These are phyloP conservation scores for Podospora pseudocomata DNA, from an alignment of 495 filamentous ascomycete species.

Conservation along the genomic window DNA sequence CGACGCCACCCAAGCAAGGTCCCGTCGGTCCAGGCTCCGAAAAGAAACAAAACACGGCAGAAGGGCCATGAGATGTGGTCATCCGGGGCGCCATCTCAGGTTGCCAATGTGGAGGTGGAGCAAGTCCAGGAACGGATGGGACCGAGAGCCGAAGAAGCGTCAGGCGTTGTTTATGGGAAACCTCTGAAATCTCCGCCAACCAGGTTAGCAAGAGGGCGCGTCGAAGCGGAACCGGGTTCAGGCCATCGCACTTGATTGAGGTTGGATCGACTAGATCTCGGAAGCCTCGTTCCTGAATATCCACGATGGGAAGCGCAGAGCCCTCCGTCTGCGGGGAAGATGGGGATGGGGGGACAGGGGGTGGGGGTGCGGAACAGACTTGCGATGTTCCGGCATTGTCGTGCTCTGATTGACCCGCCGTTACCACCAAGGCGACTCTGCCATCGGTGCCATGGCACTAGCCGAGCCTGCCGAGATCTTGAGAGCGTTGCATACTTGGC, in stretches of 20 bases:
- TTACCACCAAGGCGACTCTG: conserved; percentile 8
- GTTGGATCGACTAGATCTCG: conserved; percentile 26
- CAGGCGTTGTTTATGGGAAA: conserved; percentile 21
- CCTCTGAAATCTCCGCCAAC: conserved; percentile 27
- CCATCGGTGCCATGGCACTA: not conserved
- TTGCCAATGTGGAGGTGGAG: conserved; percentile 5
- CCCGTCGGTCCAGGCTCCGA: conserved; percentile 5
- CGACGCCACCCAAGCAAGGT: conserved; percentile 1
- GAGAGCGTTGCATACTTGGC: conserved; percentile 6
- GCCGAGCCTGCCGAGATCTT: conserved; percentile 20
- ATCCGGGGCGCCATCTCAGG: not conserved
- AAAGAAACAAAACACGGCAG: conserved; percentile 12
- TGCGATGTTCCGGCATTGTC: conserved; percentile 29
- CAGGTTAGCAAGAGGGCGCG: conserved; percentile 19
- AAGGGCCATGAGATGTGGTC: not conserved
- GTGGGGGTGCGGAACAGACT: conserved; percentile 25
- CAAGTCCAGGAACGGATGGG: conserved; percentile 5
- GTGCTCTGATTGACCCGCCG: conserved; percentile 17
- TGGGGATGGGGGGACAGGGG: conserved; percentile 18
- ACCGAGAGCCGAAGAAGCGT: conserved; percentile 16
- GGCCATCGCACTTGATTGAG: conserved; percentile 22
- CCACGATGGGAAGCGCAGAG: conserved; percentile 30
- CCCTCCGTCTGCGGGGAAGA: conserved; percentile 25
- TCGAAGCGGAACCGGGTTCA: conserved; percentile 27
- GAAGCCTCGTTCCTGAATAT: conserved; percentile 33